Conservation (phyloP, 1,139 yeast genomes). For the Wickerhamiella infanticola region DNA sequence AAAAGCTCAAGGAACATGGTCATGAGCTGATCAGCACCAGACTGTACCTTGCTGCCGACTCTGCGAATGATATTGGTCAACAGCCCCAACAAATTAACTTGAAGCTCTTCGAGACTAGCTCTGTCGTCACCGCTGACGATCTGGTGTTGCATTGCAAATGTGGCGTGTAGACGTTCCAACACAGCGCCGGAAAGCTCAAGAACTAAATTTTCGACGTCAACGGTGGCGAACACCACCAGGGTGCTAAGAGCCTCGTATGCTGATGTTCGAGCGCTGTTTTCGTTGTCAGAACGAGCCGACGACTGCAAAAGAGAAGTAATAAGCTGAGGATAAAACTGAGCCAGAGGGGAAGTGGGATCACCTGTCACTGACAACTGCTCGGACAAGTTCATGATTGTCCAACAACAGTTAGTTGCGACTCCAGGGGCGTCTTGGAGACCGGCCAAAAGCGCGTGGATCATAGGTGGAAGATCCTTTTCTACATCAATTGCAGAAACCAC, state of each 20-base stretch:
- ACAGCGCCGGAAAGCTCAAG: slow-evolving; percentile 63
- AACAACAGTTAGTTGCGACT: slow-evolving; percentile 89
- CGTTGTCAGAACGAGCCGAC: slow-evolving; percentile 63
- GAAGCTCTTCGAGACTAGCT: slow-evolving; percentile 73
- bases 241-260: slow-evolving; percentile 88
- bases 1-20: slow-evolving; percentile 59
- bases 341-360: slow-evolving; percentile 45
- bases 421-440: slow-evolving; percentile 86
- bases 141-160: slow-evolving; percentile 39
- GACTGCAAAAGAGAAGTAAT: slow-evolving; percentile 58
- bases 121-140: slow-evolving; percentile 43
- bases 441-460: slow-evolving; percentile 52
- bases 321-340: slow-evolving; percentile 53
- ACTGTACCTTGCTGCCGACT: slow-evolving; percentile 46
- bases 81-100: slow-evolving; percentile 70
- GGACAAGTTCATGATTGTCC: slow-evolving; percentile 84
- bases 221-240: slow-evolving; percentile 59
- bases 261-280: slow-evolving; percentile 79
- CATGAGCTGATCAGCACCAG: slow-evolving; percentile 77
- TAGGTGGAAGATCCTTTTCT: slow-evolving; percentile 45
- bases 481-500: slow-evolving; percentile 65
- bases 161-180: slow-evolving; percentile 52
- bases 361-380: slow-evolving; percentile 63
- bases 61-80: slow-evolving; percentile 81
- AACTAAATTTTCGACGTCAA: slow-evolving; percentile 52